A percentile compares a stretch with the other conserved stretches of the same genome.
Conservation (phyloP, 1,284 basidiomycete genomes). For the Phellopilus nigrolimitatus region DNA sequence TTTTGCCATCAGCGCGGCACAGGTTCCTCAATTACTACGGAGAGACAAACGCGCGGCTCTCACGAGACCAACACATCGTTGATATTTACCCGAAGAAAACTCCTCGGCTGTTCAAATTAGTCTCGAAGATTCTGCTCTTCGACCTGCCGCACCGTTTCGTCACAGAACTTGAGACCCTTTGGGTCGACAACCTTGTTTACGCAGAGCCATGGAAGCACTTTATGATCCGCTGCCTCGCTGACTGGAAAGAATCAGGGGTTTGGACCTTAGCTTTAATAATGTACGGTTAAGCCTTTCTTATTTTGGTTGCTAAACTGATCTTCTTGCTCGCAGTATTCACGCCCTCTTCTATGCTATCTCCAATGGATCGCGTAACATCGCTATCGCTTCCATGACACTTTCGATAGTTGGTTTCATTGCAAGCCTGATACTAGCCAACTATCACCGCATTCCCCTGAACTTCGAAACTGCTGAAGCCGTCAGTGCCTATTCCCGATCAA, state of each 20-base stretch:
- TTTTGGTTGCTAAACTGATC: background rate
- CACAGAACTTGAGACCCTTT: constrained; percentile 28
- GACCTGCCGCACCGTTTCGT: constrained; percentile 27
- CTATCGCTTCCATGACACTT: constrained; percentile 10
- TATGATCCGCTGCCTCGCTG: constrained; percentile 25
- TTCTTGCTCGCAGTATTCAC: constrained; percentile 11
- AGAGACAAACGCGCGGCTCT: constrained; percentile 19
- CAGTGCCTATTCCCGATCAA: background rate
- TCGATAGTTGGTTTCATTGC: constrained; percentile 12
- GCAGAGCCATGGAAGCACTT: constrained; percentile 31
- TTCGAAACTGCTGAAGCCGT: constrained; percentile 15
- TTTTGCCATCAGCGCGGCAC: constrained; percentile 30
- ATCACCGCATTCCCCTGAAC: constrained; percentile 6
- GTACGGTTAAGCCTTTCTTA: constrained; percentile 2
- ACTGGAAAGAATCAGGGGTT: constrained; percentile 27
- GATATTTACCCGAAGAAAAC: background rate
- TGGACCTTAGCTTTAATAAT: constrained; percentile 5
- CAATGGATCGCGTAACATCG: constrained; percentile 3
- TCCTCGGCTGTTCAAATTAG: constrained; percentile 5
- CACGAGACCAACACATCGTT: constrained; percentile 12
- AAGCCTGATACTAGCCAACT: constrained; percentile 7
- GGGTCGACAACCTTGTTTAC: constrained; percentile 32
- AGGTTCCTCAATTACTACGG: constrained; percentile 21
- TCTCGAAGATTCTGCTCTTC: constrained; percentile 25
- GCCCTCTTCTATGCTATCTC: constrained; percentile 9